These are phyloP conservation scores for Holtermannia corniformis DNA, from an alignment of 768 basidiomycete species.

Conservation along the genomic window DNA sequence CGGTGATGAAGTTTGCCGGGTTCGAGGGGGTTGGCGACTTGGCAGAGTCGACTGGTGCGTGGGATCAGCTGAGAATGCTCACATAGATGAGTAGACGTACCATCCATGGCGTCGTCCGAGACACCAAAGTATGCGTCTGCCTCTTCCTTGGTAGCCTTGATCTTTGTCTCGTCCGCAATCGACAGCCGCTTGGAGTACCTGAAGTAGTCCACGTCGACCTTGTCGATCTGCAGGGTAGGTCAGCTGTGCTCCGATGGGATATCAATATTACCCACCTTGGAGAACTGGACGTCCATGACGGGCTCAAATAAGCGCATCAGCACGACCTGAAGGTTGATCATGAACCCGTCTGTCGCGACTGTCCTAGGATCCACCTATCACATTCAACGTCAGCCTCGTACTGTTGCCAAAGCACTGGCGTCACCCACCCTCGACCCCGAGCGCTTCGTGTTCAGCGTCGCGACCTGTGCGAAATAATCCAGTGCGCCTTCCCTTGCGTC, in stretches of 20 bases:
- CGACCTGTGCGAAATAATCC: slow-evolving; percentile 64
- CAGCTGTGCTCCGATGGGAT: neutral
- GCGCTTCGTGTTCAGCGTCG: slow-evolving; percentile 69
- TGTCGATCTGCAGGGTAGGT: slow-evolving; percentile 61
- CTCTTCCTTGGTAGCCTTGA: slow-evolving; percentile 85
- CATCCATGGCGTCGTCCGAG: slow-evolving; percentile 43
- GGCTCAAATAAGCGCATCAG: slow-evolving; percentile 81
- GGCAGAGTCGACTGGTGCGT: neutral
- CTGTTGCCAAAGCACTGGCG: neutral
- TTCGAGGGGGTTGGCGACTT: slow-evolving; percentile 44
- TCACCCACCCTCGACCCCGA: slow-evolving; percentile 72
- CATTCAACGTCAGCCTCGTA: slow-evolving; percentile 1
- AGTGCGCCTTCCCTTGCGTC: slow-evolving; percentile 72
- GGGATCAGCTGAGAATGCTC: neutral
- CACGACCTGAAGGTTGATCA: slow-evolving; percentile 79
- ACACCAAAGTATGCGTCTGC: slow-evolving; percentile 58
- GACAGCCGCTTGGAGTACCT: slow-evolving; percentile 62
- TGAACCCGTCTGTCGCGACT: slow-evolving; percentile 82
- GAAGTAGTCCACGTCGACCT: slow-evolving; percentile 77
- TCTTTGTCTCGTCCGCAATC: slow-evolving; percentile 79
- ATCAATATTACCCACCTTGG: slow-evolving; percentile 53
- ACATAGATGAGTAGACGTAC: slow-evolving; percentile 1
- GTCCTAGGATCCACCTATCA: slow-evolving; percentile 68
- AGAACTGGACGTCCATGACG: slow-evolving; percentile 83
- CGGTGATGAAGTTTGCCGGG: slow-evolving; percentile 83